These are phyloP conservation scores for Microdochium bolleyi DNA, from an alignment of 2,329 filamentous ascomycete species.

Conservation along the genomic window DNA sequence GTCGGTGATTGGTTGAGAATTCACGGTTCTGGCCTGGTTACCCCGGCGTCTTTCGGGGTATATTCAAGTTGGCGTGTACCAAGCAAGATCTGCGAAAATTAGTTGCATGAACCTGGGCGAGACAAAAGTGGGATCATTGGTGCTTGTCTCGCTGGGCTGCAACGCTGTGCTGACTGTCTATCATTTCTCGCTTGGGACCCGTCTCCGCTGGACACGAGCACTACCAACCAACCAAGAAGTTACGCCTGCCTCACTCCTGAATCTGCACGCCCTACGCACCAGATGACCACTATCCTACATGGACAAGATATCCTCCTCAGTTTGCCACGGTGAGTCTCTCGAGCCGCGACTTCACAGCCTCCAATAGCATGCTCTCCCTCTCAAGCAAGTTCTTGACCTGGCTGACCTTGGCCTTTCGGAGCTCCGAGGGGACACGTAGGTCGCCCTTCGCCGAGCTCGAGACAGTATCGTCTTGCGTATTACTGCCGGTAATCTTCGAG, in stretches of 20 bases:
- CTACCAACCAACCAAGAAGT: neutral
- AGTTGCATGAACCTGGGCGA: no score
- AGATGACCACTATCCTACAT: neutral
- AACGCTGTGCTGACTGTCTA: no score
- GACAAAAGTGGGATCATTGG: no score
- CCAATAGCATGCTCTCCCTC: conserved; percentile 59
- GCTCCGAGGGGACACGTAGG: conserved; percentile 48
- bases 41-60: no score
- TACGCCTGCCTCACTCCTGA: neutral
- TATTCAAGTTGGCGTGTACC: no score
- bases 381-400: conserved; percentile 58
- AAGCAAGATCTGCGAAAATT: no score
- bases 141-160: no score
- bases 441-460: conserved; percentile 26
- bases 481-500: conserved; percentile 26
- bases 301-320: conserved; percentile 6
- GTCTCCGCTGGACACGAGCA: neutral
- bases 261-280: neutral
- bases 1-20: no score
- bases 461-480: conserved; percentile 17
- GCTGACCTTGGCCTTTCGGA: conserved; percentile 54
- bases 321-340: conserved; percentile 40
- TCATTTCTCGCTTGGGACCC: no score
- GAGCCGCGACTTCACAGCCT: conserved; percentile 55
- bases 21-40: no score